phyloP scores from a whole-genome alignment of 225 moss, liverwort and hornwort species.

The Thuidium tamariscinum region DNA sequence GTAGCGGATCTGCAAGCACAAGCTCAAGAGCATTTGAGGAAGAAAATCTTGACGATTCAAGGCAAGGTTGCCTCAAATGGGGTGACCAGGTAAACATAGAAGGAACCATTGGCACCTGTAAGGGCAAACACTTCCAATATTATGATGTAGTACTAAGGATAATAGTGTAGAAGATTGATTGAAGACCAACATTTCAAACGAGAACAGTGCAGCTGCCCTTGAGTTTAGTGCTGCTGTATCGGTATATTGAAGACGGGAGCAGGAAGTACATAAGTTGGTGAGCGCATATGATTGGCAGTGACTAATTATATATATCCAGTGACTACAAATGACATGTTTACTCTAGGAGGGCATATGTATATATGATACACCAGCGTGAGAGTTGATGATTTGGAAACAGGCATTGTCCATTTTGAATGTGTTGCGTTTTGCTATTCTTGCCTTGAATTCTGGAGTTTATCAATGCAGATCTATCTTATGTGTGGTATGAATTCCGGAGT shows the following conservation, averaged over 20 bases:
- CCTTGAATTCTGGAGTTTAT: not conserved
- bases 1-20: constrained; percentile 22
- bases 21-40: constrained; percentile 32
- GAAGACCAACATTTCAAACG: not conserved
- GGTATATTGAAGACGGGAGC: not conserved
- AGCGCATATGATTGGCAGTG: not conserved
- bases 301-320: not conserved
- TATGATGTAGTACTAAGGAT: not conserved
- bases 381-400: not conserved
- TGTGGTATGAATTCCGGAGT: not conserved
- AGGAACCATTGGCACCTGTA: not conserved
- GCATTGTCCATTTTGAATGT: not conserved
- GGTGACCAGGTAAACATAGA: not conserved
- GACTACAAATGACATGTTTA: not conserved
- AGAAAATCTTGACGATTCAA: constrained; percentile 1
- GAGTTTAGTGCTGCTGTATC: not conserved
- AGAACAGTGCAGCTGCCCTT: not conserved
- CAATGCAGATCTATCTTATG: not conserved
- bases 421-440: not conserved
- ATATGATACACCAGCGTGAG: not conserved
- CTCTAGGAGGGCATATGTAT: not conserved
- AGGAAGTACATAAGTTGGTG: not conserved
- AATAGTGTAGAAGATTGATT: not conserved
- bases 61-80: constrained; percentile 19
- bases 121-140: not conserved